Percentiles rank a stretch among this genome's conserved stretches.
Evolutionary conservation across 108 stramenopile genomes (phyloP).

Genomic region (Pseudonitzschia pungens): DNA sequence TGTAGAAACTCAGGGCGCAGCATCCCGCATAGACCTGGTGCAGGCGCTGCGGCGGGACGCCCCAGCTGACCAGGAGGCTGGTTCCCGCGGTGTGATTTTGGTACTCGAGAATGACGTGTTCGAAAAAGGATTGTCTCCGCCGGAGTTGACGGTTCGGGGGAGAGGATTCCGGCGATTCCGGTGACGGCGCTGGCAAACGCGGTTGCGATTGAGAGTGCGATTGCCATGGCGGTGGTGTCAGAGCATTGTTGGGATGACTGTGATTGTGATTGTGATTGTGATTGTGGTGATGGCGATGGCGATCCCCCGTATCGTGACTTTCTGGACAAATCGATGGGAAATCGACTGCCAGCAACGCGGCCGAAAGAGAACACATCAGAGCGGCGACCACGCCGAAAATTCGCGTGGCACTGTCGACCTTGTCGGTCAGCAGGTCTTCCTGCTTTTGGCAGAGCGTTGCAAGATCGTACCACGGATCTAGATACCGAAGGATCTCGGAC

Average conservation of each 20-base stretch:
- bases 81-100: not conserved
- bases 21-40: not conserved
- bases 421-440: constrained; percentile 2
- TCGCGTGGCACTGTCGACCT: not conserved
- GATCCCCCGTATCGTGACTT: not conserved
- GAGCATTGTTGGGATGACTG: not conserved
- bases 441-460: constrained; percentile 5
- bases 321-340: not conserved
- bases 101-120: not conserved
- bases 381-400: constrained; percentile 1
- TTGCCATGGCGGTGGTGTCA: not conserved
- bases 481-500: not conserved
- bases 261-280: not conserved
- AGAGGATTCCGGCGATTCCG: not conserved
- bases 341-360: constrained; percentile 4
- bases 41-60: not conserved
- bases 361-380: constrained; percentile 1
- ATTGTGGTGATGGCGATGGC: not conserved
- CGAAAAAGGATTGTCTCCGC: not conserved
- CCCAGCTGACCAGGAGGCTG: not conserved
- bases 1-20: constrained; percentile 4
- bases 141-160: not conserved
- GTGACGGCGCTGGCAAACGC: not conserved
- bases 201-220: not conserved
- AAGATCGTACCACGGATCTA: constrained; percentile 8